Evolutionary conservation across 495 filamentous ascomycete genomes (phyloP).

Genomic region (Daldinia bambusicola): DNA sequence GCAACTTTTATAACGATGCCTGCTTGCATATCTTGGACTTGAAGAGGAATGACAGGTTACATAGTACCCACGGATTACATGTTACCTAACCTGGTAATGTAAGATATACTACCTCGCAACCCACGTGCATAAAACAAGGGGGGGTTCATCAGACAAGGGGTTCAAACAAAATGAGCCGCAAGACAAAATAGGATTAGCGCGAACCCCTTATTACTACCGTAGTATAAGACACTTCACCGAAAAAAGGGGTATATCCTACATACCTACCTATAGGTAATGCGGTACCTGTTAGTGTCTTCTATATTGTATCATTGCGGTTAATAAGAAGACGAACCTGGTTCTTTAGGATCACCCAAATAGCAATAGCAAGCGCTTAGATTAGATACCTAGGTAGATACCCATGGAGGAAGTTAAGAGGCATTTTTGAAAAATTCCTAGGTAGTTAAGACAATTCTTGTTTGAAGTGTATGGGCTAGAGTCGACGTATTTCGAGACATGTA

Average conservation of each 20-base stretch:
- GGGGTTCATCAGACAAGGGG: slow-evolving; percentile 4
- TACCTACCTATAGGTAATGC: background rate
- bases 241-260: background rate
- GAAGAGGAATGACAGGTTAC: too few species aligned
- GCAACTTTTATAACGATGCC: too few species aligned
- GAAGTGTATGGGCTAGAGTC: background rate
- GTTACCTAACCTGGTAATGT: too few species aligned
- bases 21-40: too few species aligned
- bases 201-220: background rate
- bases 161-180: slow-evolving; percentile 26
- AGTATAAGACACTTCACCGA: background rate
- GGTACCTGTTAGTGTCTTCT: too few species aligned
- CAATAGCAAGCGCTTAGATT: too few species aligned
- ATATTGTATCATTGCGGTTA: too few species aligned
- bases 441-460: background rate
- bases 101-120: background rate
- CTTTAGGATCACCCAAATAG: too few species aligned
- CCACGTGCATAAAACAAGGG: slow-evolving; percentile 29
- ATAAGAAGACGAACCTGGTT: too few species aligned
- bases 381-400: too few species aligned
- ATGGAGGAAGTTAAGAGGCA: too few species aligned
- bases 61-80: too few species aligned
- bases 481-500: background rate
- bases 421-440: background rate
- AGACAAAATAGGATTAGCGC: slow-evolving; percentile 10